phyloP scores from a whole-genome alignment of 768 basidiomycete genomes.

The Boletus speciosus region DNA sequence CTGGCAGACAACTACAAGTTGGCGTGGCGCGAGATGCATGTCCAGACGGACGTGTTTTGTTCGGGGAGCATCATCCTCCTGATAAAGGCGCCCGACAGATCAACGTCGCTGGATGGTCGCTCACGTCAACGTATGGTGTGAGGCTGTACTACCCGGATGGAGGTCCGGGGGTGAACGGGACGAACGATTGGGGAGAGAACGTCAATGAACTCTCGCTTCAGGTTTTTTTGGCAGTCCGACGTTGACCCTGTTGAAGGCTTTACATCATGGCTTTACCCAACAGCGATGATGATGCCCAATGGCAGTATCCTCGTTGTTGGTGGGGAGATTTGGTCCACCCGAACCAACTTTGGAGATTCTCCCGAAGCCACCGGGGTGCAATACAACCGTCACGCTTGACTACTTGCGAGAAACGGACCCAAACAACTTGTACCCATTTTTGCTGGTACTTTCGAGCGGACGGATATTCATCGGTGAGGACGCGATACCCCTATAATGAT shows the following conservation, averaged over 20 bases:
- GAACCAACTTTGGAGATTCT: constrained; percentile 71
- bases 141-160: constrained; percentile 74
- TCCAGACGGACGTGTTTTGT: constrained; percentile 78
- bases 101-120: constrained; percentile 50
- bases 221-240: constrained; percentile 34
- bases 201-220: constrained; percentile 54
- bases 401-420: constrained; percentile 73
- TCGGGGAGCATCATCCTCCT: constrained; percentile 71
- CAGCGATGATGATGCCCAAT: constrained; percentile 65
- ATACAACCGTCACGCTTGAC: constrained; percentile 57
- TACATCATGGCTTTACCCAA: constrained; percentile 37
- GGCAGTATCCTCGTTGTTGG: constrained; percentile 73
- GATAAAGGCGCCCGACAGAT: constrained; percentile 54
- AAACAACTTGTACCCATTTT: constrained; percentile 77
- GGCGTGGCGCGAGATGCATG: constrained; percentile 75
- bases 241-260: not conserved
- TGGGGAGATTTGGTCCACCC: constrained; percentile 58
- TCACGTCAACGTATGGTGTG: constrained; percentile 67
- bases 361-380: constrained; percentile 62
- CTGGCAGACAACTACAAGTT: constrained; percentile 40
- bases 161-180: constrained; percentile 61
- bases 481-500: not conserved
- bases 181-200: constrained; percentile 81
- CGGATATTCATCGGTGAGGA: constrained; percentile 65
- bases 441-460: constrained; percentile 66